phyloP scores from a whole-genome alignment of 2,329 filamentous ascomycete species.

The Pestalotiopsis sp. region DNA sequence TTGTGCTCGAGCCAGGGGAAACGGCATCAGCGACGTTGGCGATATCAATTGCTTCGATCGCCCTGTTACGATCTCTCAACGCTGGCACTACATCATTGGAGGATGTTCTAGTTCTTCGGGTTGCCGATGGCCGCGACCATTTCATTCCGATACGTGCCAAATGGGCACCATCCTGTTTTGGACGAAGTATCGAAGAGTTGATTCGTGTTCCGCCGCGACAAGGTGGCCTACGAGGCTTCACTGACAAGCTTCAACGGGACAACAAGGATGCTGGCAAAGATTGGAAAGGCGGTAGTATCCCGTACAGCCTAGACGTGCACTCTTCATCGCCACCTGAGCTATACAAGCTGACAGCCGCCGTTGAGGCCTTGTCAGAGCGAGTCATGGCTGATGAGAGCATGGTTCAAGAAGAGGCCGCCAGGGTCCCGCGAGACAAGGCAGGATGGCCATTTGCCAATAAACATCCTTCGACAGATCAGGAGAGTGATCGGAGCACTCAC shows the following conservation, averaged over 20 bases:
- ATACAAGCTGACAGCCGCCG: constrained; percentile 83
- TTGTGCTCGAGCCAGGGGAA: constrained; percentile 83
- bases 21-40: constrained; percentile 73
- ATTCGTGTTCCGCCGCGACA: constrained; percentile 74
- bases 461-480: not conserved
- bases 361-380: constrained; percentile 62
- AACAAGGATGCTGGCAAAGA: constrained; percentile 24
- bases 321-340: constrained; percentile 87
- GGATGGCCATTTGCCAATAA: constrained; percentile 61
- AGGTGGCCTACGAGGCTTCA: constrained; percentile 69
- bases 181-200: constrained; percentile 84
- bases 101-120: constrained; percentile 84
- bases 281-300: constrained; percentile 46
- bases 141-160: constrained; percentile 80
- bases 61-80: constrained; percentile 73
- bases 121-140: constrained; percentile 84
- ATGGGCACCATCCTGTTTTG: constrained; percentile 84
- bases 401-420: constrained; percentile 52
- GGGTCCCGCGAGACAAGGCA: constrained; percentile 51
- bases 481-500: constrained; percentile 26
- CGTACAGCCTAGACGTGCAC: constrained; percentile 61
- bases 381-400: constrained; percentile 64
- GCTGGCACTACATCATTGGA: constrained; percentile 68
- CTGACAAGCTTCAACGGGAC: constrained; percentile 31
- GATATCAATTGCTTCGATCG: constrained; percentile 65